Evolutionary conservation across 1,284 basidiomycete genomes (phyloP).

Genomic region (Microbotryum saponariae): DNA sequence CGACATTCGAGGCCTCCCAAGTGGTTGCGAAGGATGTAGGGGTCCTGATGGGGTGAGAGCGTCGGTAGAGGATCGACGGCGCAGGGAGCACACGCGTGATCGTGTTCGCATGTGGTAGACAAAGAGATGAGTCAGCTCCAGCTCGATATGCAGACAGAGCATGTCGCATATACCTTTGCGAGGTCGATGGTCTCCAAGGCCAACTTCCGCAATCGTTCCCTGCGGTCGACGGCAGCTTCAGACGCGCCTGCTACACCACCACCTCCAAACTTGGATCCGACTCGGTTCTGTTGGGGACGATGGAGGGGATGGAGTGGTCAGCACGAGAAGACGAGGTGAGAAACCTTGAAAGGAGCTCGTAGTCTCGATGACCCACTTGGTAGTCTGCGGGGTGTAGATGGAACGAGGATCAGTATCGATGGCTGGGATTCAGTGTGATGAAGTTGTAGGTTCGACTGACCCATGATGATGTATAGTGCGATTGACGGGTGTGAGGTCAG

Average conservation of each 20-base stretch:
- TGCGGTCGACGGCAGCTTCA: conserved; percentile 88
- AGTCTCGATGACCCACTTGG: conserved; percentile 1
- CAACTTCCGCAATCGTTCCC: conserved; percentile 89
- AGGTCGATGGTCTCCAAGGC: conserved; percentile 94
- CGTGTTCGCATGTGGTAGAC: background rate
- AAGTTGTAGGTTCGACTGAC: background rate
- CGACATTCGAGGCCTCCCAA: conserved; percentile 95
- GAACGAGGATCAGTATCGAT: background rate
- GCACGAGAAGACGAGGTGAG: background rate
- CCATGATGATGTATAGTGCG: conserved; percentile 1
- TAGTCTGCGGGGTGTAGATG: conserved; percentile 1
- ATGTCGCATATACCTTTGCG: conserved; percentile 58
- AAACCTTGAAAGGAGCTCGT: background rate
- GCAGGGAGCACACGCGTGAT: background rate
- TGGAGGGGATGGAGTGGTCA: background rate
- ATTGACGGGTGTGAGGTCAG: background rate
- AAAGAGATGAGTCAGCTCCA: background rate
- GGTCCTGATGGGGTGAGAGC: conserved; percentile 56
- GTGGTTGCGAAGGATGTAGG: conserved; percentile 97
- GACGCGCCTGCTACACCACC: conserved; percentile 80
- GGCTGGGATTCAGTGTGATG: too few relatives aligned
- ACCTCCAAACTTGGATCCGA: conserved; percentile 68
- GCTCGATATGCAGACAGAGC: background rate
- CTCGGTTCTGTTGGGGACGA: conserved; percentile 19
- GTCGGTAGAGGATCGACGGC: background rate